Conservation (phyloP, 257 asterid genomes). For the Anisodus acutangulus region DNA sequence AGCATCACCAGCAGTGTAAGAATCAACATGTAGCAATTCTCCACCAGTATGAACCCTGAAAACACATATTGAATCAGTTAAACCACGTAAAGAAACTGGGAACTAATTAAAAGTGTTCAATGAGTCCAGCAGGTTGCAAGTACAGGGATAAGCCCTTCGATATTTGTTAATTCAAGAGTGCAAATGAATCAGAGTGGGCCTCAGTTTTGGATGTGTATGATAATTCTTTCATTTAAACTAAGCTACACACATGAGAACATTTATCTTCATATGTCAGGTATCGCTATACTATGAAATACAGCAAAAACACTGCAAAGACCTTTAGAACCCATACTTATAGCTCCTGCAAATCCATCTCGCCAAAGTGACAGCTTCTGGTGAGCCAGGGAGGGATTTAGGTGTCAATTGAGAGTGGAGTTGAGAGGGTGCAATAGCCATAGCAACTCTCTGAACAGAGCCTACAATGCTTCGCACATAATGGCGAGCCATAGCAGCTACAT, state of each 20-base stretch:
- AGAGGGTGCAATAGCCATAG: constrained; percentile 95
- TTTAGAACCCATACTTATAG: constrained; percentile 57
- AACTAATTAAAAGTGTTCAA: neutral
- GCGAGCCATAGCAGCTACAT: constrained; percentile 94
- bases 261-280: neutral
- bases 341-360: constrained; percentile 85
- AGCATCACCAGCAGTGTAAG: constrained; percentile 59
- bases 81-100: neutral
- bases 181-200: neutral
- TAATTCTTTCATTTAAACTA: neutral
- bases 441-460: constrained; percentile 83
- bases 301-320: neutral
- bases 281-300: neutral
- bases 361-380: constrained; percentile 78
- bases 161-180: neutral
- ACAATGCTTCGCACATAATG: constrained; percentile 86
- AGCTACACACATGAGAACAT: neutral
- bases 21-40: constrained; percentile 62
- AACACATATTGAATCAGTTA: neutral
- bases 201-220: neutral
- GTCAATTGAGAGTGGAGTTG: constrained; percentile 57
- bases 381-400: constrained; percentile 71
- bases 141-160: neutral
- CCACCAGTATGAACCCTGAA: constrained; percentile 79
- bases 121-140: neutral